A percentile compares a stretch with the other conserved stretches of the same genome.
These are phyloP conservation scores for Boechera divaricarpa DNA, from an alignment of 345 rosid species.

Conservation along the genomic window DNA sequence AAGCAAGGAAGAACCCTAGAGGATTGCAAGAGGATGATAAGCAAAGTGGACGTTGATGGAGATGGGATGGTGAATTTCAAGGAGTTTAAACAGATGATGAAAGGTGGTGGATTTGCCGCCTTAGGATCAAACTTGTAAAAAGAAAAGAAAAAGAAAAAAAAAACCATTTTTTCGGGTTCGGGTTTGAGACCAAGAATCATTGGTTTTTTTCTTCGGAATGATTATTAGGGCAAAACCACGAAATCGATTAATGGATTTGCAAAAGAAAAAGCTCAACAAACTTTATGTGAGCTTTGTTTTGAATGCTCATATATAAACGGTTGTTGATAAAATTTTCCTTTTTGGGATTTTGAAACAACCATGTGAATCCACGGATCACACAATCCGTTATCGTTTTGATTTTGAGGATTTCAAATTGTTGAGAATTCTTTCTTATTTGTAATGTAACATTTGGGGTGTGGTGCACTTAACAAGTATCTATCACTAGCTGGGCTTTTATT, in stretches of 20 bases:
- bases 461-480: background rate
- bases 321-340: constrained; percentile 16
- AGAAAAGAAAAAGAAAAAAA: background rate
- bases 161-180: constrained; percentile 20
- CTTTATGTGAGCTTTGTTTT: constrained; percentile 34
- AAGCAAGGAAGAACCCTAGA: constrained; percentile 83
- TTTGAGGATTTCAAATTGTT: constrained; percentile 19
- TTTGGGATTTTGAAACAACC: constrained; percentile 32
- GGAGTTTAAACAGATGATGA: constrained; percentile 98
- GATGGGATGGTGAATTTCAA: constrained; percentile 86
- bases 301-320: constrained; percentile 10
- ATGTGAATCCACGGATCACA: constrained; percentile 13
- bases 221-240: constrained; percentile 39
- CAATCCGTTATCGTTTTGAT: too few relatives aligned
- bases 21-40: constrained; percentile 86
- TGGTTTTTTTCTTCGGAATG: constrained; percentile 37
- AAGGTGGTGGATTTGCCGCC: constrained; percentile 92
- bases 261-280: constrained; percentile 1
- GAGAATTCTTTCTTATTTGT: constrained; percentile 15
- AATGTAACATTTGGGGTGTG: constrained; percentile 28
- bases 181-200: constrained; percentile 38
- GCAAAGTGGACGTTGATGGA: constrained; percentile 90
- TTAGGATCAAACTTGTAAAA: constrained; percentile 51
- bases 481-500: too few relatives aligned
- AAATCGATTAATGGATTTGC: constrained; percentile 26